phyloP scores from a whole-genome alignment of 1,139 yeast genomes.

The Pichia kudriavzevii region DNA sequence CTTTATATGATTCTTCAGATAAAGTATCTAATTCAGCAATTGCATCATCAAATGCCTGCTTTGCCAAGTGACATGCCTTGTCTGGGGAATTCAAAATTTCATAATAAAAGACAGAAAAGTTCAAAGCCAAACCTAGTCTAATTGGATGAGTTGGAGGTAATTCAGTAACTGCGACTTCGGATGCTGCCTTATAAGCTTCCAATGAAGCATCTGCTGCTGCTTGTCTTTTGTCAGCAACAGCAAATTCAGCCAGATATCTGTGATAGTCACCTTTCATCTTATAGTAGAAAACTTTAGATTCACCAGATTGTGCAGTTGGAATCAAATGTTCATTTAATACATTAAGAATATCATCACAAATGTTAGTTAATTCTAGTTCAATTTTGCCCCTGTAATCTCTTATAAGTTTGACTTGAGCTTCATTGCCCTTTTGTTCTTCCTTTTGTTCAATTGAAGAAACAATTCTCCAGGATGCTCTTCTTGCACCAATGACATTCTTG shows the following conservation, averaged over 20 bases:
- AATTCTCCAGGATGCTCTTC: conserved; percentile 99
- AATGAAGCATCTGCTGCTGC: conserved; percentile 88
- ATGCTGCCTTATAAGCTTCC: conserved; percentile 91
- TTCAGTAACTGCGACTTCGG: conserved; percentile 94
- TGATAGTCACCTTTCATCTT: conserved; percentile 99
- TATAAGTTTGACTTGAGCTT: conserved; percentile 78
- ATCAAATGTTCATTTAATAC: conserved; percentile 86
- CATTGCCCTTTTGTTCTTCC: conserved; percentile 94
- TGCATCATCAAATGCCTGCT: conserved; percentile 98
- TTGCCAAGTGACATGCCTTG: conserved; percentile 97
- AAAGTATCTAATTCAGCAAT: conserved; percentile 97
- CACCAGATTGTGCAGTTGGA: conserved; percentile 93
- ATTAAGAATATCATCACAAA: conserved; percentile 86
- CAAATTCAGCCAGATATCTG: conserved; percentile 97
- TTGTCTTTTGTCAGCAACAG: conserved; percentile 83
- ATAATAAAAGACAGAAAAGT: conserved; percentile 96
- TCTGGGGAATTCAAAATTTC: conserved; percentile 97
- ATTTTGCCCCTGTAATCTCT: conserved; percentile 93
- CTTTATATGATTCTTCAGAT: conserved; percentile 97
- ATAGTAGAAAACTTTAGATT: conserved; percentile 95
- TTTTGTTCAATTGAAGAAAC: conserved; percentile 96
- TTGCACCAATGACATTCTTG: conserved; percentile 97
- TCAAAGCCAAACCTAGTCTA: conserved; percentile 94
- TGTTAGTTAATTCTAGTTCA: conserved; percentile 86
- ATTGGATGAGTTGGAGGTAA: conserved; percentile 98